Conservation (phyloP, 2,329 filamentous ascomycete species). For the Fusarium pininemorale region DNA sequence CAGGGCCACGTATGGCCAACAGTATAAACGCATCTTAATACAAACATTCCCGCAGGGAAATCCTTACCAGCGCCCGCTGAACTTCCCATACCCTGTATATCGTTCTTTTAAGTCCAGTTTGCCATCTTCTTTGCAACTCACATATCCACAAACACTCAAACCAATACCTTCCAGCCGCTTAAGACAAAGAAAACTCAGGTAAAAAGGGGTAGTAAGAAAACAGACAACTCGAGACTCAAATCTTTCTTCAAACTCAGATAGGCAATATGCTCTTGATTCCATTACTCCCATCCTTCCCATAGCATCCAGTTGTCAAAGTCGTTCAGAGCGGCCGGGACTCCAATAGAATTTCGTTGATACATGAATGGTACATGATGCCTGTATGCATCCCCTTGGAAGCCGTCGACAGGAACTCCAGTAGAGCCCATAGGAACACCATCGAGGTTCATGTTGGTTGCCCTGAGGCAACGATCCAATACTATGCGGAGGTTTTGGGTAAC, state of each 20-base stretch:
- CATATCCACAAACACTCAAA: slow-evolving; percentile 23
- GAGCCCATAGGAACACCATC: slow-evolving; percentile 46
- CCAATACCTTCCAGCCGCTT: neutral
- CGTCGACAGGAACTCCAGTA: slow-evolving; percentile 12
- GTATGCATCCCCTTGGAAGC: slow-evolving; percentile 42
- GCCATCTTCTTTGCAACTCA: slow-evolving; percentile 25
- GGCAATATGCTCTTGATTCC: neutral
- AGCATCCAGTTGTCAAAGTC: slow-evolving; percentile 50
- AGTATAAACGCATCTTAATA: slow-evolving; percentile 19
- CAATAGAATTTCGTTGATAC: slow-evolving; percentile 44
- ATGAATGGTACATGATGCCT: slow-evolving; percentile 43
- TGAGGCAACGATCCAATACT: slow-evolving; percentile 57
- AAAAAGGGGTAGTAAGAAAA: neutral
- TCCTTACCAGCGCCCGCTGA: slow-evolving; percentile 38
- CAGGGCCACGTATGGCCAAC: slow-evolving; percentile 6
- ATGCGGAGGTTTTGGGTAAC: slow-evolving; percentile 53
- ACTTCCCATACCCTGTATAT: slow-evolving; percentile 16
- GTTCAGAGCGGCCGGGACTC: slow-evolving; percentile 40
- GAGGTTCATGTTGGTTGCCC: slow-evolving; percentile 54
- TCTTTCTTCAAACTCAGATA: neutral
- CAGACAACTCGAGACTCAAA: neutral
- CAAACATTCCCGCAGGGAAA: slow-evolving; percentile 5
- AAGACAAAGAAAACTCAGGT: slow-evolving; percentile 14
- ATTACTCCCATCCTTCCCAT: slow-evolving; percentile 53
- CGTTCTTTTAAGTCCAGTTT: slow-evolving; percentile 11